Conservation (phyloP, 2,329 filamentous ascomycete genomes). For the Alternaria burnsii region DNA sequence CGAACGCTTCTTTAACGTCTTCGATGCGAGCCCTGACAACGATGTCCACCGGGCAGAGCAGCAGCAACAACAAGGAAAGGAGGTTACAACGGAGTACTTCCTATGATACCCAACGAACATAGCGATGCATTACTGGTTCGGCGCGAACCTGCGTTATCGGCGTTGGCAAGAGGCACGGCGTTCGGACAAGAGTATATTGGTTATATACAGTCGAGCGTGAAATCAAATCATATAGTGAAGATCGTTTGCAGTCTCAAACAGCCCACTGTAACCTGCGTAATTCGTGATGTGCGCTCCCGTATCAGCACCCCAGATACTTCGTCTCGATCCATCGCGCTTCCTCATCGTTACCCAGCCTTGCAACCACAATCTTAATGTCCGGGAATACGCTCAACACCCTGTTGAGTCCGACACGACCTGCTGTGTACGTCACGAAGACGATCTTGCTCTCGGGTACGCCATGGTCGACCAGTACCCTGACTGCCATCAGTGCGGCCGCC, state of each 20-base stretch:
- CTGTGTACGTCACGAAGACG: slow-evolving; percentile 91
- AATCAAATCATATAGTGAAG: slow-evolving; percentile 7
- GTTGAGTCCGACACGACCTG: slow-evolving; percentile 83
- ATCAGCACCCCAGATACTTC: slow-evolving; percentile 87
- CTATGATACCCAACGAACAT: slow-evolving; percentile 59
- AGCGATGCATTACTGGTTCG: slow-evolving; percentile 19
- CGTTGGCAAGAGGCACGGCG: slow-evolving; percentile 22
- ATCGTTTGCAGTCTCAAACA: slow-evolving; percentile 1
- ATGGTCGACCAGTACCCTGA: slow-evolving; percentile 93
- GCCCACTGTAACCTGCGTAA: background rate
- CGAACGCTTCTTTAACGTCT: slow-evolving; percentile 96
- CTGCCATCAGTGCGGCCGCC: slow-evolving; percentile 87
- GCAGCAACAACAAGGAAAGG: slow-evolving; percentile 78
- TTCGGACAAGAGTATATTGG: slow-evolving; percentile 14
- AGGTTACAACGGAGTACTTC: slow-evolving; percentile 73
- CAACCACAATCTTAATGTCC: slow-evolving; percentile 84
- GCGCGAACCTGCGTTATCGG: slow-evolving; percentile 19
- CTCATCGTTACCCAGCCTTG: slow-evolving; percentile 79
- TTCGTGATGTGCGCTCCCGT: background rate
- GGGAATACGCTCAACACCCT: slow-evolving; percentile 89
- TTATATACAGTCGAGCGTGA: slow-evolving; percentile 16
- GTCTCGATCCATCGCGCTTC: slow-evolving; percentile 91
- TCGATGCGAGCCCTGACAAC: slow-evolving; percentile 95
- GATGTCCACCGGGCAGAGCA: slow-evolving; percentile 84
- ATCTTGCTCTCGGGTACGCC: slow-evolving; percentile 85